Evolutionary conservation across 2,329 filamentous ascomycete species (phyloP), one percentile per base, ranked within the genome.

Genomic region (Verruconis gallopava): DNA sequence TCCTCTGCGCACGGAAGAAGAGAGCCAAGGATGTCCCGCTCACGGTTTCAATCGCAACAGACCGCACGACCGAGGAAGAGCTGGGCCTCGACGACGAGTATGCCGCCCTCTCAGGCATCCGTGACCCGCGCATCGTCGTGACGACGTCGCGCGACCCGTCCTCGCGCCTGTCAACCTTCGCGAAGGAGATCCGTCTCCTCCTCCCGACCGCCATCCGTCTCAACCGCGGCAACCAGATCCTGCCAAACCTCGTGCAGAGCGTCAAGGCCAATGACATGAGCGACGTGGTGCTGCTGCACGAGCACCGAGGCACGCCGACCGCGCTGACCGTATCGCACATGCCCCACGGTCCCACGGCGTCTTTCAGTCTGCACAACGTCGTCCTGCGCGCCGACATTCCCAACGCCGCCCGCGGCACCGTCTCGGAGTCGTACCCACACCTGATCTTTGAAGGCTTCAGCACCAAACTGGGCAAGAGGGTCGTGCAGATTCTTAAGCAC

Each of bases 361-460:
- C 81, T 6, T 94, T 94, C 62, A 86, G 80, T 4, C 68, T 95
- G 14, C 85, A 93, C 60, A 96, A 98, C 50, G 89, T 96, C 3
- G 81, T 95, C 6, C 68, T 98, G 39, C 78, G 91, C 35, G 84
- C 88, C 46, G 91, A 98, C 57, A 93, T 98, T 15, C 89, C 91
- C 1, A 86, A 91, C 49, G 77, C 81, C 33, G 76, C 85, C 5
- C 75, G 83, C 44, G 91, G 91, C 37, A 94, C 86, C 1, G 85
- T 95, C 37, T 85, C 78, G 47, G 91, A 98, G 63, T 81, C 78
- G 28, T 98, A 95, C 53, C 91, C 91, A 0, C 89, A 96, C 55
- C 69, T 98, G 2, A 84, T 98, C 48, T 96, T 98, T 53, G 91
- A 98, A 54, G 86, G 86, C 2, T 96, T 98, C 63, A 81, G 73